These are phyloP conservation scores for Blastocystis sp. DNA, from an alignment of 352 stramenopile species.

Conservation along the genomic window DNA sequence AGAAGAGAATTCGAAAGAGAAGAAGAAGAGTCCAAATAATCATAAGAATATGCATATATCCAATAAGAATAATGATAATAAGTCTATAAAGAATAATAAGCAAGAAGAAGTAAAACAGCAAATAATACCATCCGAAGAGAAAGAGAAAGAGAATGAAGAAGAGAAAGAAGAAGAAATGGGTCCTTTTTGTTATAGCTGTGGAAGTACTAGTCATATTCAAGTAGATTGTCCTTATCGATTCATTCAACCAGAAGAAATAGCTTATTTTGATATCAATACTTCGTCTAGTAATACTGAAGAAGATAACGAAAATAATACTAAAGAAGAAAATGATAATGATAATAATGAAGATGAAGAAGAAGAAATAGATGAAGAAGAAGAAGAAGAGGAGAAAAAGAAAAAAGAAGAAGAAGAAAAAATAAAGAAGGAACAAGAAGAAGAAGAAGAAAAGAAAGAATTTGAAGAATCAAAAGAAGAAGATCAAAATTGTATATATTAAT, in stretches of 20 bases:
- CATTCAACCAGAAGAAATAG: too few relatives aligned
- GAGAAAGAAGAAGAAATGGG: not conserved
- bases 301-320: too few relatives aligned
- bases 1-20: too few relatives aligned
- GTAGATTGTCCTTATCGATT: conserved; percentile 11
- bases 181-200: conserved; percentile 31
- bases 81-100: too few relatives aligned
- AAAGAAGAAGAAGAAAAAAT: conserved; percentile 3
- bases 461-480: too few relatives aligned
- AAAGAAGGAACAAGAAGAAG: not conserved
- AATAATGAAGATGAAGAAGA: too few relatives aligned
- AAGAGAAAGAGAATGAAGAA: not conserved
- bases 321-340: too few relatives aligned
- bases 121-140: not conserved
- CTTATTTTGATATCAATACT: too few relatives aligned
- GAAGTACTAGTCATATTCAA: conserved; percentile 22
- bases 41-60: not conserved
- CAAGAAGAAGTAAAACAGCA: not conserved
- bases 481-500: too few relatives aligned
- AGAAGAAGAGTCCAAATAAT: not conserved
- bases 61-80: too few relatives aligned
- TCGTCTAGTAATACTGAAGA: too few relatives aligned
- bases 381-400: not conserved
- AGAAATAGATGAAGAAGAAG: conserved; percentile 1
- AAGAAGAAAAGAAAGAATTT: conserved; percentile 8